phyloP scores from a whole-genome alignment of 2,329 filamentous ascomycete species.

The Drechmeria coniospora region DNA sequence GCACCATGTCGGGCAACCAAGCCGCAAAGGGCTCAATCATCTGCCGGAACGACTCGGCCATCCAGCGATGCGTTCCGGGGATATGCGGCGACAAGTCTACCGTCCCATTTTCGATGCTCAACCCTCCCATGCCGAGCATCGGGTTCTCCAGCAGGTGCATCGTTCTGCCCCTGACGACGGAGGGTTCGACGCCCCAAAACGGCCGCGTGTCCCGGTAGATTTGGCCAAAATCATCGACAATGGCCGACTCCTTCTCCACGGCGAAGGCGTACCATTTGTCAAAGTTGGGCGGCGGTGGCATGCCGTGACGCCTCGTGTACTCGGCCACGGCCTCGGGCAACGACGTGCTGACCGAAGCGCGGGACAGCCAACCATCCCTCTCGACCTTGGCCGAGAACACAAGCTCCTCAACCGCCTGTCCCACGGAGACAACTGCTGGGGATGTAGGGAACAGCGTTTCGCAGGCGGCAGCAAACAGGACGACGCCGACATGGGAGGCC shows the following conservation, averaged over 20 bases:
- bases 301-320: constrained; percentile 31
- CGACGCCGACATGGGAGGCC: constrained; percentile 3
- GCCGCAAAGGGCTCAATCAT: constrained; percentile 55
- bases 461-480: constrained; percentile 4
- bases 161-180: constrained; percentile 43
- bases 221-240: constrained; percentile 65
- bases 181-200: constrained; percentile 58
- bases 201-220: constrained; percentile 59
- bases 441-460: neutral
- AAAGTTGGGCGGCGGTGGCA: constrained; percentile 60
- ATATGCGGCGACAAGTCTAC: constrained; percentile 23
- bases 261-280: constrained; percentile 71
- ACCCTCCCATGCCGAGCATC: constrained; percentile 22
- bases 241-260: constrained; percentile 38
- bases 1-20: constrained; percentile 61
- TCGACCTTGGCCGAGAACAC: constrained; percentile 4
- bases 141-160: constrained; percentile 15
- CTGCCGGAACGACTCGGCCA: constrained; percentile 27
- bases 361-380: constrained; percentile 6
- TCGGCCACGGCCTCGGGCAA: constrained; percentile 20
- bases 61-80: constrained; percentile 16
- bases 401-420: constrained; percentile 6
- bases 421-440: neutral
- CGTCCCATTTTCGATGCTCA: constrained; percentile 46
- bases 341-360: constrained; percentile 8